phyloP scores from a whole-genome alignment of 192 early-diverging fungal genomes.

The Thoreauomyces humboldtii region DNA sequence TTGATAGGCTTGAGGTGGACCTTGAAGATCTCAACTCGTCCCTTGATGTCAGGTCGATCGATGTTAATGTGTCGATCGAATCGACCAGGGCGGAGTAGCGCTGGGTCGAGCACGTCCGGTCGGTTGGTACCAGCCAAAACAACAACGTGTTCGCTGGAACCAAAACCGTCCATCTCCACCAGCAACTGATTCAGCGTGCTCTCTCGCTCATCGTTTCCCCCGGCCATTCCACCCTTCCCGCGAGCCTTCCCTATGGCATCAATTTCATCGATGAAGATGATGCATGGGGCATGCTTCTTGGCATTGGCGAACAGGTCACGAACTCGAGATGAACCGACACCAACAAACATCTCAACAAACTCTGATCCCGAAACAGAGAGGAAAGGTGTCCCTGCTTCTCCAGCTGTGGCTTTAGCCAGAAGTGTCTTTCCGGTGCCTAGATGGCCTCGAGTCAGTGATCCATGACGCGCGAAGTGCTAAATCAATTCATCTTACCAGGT shows the following conservation, averaged over 20 bases:
- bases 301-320: conserved; percentile 96
- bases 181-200: conserved; percentile 95
- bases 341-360: conserved; percentile 99
- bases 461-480: too few relatives aligned
- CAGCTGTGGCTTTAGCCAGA: conserved; percentile 97
- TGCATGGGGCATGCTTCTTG: conserved; percentile 96
- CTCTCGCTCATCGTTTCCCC: conserved; percentile 98
- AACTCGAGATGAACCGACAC: conserved; percentile 90
- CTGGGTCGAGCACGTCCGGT: conserved; percentile 94
- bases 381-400: conserved; percentile 97
- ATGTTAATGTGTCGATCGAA: conserved; percentile 98
- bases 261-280: conserved; percentile 99
- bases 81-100: conserved; percentile 93
- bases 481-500: too few relatives aligned
- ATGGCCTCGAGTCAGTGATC: too few relatives aligned
- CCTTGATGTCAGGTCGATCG: conserved; percentile 95
- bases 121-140: conserved; percentile 97
- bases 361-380: conserved; percentile 98
- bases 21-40: conserved; percentile 92
- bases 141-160: conserved; percentile 82
- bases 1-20: conserved; percentile 92
- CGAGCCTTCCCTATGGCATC: conserved; percentile 99
- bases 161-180: conserved; percentile 99
- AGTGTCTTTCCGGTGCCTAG: conserved; percentile 99
- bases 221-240: conserved; percentile 78